Evolutionary conservation across 2,329 filamentous ascomycete genomes (phyloP), one percentile per base, ranked within the genome.

Genomic region (Tetracladium maxilliforme): DNA sequence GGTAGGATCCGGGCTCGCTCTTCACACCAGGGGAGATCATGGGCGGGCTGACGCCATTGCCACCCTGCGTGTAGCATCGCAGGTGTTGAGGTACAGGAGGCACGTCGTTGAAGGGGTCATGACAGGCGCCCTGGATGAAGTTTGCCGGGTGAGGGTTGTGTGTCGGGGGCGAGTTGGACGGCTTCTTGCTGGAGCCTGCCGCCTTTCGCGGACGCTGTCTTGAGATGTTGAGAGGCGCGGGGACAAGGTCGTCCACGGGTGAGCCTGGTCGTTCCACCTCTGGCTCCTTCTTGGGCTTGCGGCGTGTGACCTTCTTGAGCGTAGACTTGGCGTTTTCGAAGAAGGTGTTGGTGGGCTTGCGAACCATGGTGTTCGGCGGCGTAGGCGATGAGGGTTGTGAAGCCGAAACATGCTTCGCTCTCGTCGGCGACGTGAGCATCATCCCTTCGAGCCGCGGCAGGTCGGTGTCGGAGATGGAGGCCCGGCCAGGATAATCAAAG

Each of bases 311-410:
- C 33, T 53, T 54, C 30, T 50, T 38, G 21, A 37, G 51, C 42
- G 29, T 61, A 54, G 33, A 60, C 38, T 35, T 57, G 44, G 55
- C 66, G 61, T 44, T 64, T 14, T 37, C 37, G 10, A 32, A 25
- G 22, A 42, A 23, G 14, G 35, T 37, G 21, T 23, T 33, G 28
- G 26, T 16, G 30, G 27, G 21, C 31, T 28, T 28, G 42, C 39
- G 14, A 42, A 36, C 11, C 36, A 30, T 20, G 39, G 36, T 10
- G 42, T 24, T n/a, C 27, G 33, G 40, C 15, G 20, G 30, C 23
- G 31, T 36, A 19, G 30, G 18, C n/a, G n/a, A n/a, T n/a, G 14
- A 24, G 24, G 25, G 19, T 7, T 19, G 25, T 11, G 19, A 22
- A 14, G 30, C 17, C 10, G 22, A 25, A 14, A 36, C 30, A 14